Conservation (phyloP, 2,329 filamentous ascomycete genomes). For the Fonsecaea monophora region DNA sequence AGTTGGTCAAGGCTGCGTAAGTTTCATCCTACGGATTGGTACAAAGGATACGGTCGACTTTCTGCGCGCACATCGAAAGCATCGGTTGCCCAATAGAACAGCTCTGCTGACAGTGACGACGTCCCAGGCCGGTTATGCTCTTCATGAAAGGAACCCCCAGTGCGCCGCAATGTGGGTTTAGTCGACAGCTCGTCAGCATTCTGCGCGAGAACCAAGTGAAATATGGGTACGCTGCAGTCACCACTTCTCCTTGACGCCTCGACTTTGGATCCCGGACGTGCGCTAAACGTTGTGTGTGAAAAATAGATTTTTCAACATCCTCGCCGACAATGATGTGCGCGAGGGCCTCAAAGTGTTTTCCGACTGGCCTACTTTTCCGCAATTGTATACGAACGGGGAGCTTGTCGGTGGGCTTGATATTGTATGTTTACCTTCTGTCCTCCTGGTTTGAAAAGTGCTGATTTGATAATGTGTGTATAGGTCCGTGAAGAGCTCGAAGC, state of each 20-base stretch:
- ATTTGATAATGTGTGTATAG: conserved; percentile 54
- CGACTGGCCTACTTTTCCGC: conserved; percentile 98
- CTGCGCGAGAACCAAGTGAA: conserved; percentile 88
- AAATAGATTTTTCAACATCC: conserved; percentile 88
- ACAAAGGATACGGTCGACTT: too few relatives aligned
- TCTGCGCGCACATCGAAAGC: neutral
- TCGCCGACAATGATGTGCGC: conserved; percentile 95
- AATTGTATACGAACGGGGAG: conserved; percentile 90
- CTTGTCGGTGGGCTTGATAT: conserved; percentile 94
- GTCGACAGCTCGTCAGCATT: conserved; percentile 83
- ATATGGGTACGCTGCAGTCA: conserved; percentile 62
- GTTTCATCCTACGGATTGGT: conserved; percentile 11
- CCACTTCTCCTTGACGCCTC: neutral
- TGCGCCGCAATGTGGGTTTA: conserved; percentile 89
- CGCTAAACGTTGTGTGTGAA: neutral
- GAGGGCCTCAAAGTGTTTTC: conserved; percentile 96
- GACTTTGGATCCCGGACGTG: neutral
- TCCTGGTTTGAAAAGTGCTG: conserved; percentile 1
- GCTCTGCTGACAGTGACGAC: conserved; percentile 10
- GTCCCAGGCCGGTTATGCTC: conserved; percentile 74
- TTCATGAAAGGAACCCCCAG: conserved; percentile 98
- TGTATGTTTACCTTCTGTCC: conserved; percentile 63
- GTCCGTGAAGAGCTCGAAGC: conserved; percentile 91
- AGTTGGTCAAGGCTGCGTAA: conserved; percentile 91
- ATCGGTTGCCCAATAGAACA: neutral